phyloP scores from a whole-genome alignment of 2,329 filamentous ascomycete species.

The Ramularia endophylla region DNA sequence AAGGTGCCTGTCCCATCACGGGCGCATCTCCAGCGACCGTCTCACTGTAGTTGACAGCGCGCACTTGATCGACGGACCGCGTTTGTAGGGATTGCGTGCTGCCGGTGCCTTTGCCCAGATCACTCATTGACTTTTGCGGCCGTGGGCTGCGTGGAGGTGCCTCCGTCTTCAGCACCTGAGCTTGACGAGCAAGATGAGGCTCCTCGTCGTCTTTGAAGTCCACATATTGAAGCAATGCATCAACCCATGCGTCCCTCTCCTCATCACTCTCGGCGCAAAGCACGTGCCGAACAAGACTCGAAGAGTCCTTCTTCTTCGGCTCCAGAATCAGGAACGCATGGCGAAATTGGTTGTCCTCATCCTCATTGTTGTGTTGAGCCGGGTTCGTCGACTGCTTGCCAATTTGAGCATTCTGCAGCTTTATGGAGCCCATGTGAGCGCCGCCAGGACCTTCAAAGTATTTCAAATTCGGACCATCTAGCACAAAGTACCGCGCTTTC shows the following conservation, averaged over 20 bases:
- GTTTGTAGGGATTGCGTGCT: conserved; percentile 4
- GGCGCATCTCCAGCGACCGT: conserved; percentile 54
- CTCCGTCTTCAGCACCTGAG: conserved; percentile 21
- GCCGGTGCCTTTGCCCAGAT: conserved; percentile 24
- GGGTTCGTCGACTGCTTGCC: conserved; percentile 78
- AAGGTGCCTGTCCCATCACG: conserved; percentile 38
- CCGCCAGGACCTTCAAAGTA: conserved; percentile 93
- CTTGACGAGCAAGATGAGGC: conserved; percentile 15
- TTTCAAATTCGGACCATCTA: conserved; percentile 66
- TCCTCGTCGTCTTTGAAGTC: conserved; percentile 63
- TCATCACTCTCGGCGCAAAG: conserved; percentile 90
- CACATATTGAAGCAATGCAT: conserved; percentile 81
- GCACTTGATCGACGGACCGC: conserved; percentile 21
- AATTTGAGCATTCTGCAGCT: conserved; percentile 83
- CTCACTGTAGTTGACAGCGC: conserved; percentile 49
- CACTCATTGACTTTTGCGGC: conserved; percentile 33
- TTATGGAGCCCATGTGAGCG: conserved; percentile 87
- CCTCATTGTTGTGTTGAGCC: conserved; percentile 53
- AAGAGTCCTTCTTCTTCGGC: conserved; percentile 92
- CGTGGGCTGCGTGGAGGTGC: conserved; percentile 27
- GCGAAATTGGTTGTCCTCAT: conserved; percentile 87
- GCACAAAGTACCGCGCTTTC: conserved; percentile 75
- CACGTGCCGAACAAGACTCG: conserved; percentile 82
- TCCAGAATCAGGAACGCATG: conserved; percentile 94
- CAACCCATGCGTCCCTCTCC: conserved; percentile 92